These are phyloP conservation scores for Discostella stelligeroides DNA, from an alignment of 108 stramenopile species.

Conservation along the genomic window DNA sequence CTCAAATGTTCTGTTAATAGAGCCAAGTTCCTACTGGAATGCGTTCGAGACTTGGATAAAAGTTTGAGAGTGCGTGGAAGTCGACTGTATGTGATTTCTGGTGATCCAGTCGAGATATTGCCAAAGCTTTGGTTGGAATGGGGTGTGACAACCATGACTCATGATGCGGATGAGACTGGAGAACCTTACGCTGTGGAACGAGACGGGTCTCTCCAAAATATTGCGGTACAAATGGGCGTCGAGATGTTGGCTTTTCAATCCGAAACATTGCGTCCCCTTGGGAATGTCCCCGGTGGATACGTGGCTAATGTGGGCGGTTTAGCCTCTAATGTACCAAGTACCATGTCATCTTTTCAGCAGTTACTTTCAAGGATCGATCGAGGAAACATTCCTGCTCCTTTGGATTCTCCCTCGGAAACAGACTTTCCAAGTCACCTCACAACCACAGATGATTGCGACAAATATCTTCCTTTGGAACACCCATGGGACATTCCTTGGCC, in stretches of 20 bases:
- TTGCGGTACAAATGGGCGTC: conserved; percentile 48
- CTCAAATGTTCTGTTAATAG: conserved; percentile 65
- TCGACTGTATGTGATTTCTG: conserved; percentile 72
- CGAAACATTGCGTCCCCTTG: conserved; percentile 56
- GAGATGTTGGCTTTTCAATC: conserved; percentile 47
- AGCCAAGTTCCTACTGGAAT: conserved; percentile 89
- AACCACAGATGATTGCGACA: conserved; percentile 17
- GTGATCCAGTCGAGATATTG: conserved; percentile 78
- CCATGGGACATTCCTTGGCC: conserved; percentile 68
- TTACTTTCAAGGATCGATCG: conserved; percentile 49
- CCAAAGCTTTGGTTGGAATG: conserved; percentile 69
- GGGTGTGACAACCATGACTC: conserved; percentile 65
- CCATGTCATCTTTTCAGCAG: conserved; percentile 63
- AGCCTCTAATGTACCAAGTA: conserved; percentile 39
- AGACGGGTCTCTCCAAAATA: conserved; percentile 64
- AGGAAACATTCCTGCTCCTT: conserved; percentile 40
- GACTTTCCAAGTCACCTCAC: conserved; percentile 25
- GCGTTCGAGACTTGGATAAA: conserved; percentile 75
- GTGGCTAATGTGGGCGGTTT: conserved; percentile 39
- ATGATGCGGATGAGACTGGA: conserved; percentile 69
- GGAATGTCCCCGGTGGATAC: conserved; percentile 34
- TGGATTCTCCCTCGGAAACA: conserved; percentile 24
- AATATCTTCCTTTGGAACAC: conserved; percentile 50
- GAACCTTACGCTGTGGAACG: conserved; percentile 66
- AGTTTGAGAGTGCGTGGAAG: conserved; percentile 62